phyloP scores from a whole-genome alignment of 257 asterid genomes.

The Capsicum chinense region DNA sequence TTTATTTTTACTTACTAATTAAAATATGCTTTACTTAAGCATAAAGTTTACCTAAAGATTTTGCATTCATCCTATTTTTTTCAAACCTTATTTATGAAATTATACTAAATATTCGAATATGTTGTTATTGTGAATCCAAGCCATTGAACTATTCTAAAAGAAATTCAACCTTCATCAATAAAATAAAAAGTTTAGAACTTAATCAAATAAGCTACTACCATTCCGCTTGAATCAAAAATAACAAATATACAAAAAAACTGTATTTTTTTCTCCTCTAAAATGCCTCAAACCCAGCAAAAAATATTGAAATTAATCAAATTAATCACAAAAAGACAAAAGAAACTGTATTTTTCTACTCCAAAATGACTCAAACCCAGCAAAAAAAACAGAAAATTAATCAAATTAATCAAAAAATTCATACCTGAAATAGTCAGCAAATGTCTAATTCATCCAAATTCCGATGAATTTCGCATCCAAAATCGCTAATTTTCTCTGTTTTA shows the following conservation, averaged over 20 bases:
- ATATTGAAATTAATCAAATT: neutral
- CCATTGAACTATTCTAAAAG: too few species aligned
- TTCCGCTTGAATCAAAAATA: neutral
- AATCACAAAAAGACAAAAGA: neutral
- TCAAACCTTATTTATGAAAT: too few species aligned
- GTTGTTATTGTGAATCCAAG: too few species aligned
- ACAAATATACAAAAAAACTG: neutral
- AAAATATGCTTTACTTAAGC: too few species aligned
- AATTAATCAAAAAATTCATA: slow-evolving; percentile 5
- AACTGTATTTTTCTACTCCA: neutral
- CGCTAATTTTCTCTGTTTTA: neutral
- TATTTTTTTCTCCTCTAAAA: neutral
- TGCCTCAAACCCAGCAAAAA: neutral
- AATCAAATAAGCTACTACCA: neutral
- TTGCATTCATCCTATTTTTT: too few species aligned
- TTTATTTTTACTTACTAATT: too few species aligned
- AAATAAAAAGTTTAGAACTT: too few species aligned
- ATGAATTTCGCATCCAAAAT: neutral
- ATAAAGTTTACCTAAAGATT: too few species aligned
- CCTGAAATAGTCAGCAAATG: neutral
- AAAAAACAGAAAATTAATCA: neutral
- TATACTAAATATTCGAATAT: too few species aligned
- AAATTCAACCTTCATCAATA: too few species aligned
- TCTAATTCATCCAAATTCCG: neutral
- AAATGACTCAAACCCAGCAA: neutral